Conservation (phyloP, 305 asterid genomes). For the Fraxinus floribunda region DNA sequence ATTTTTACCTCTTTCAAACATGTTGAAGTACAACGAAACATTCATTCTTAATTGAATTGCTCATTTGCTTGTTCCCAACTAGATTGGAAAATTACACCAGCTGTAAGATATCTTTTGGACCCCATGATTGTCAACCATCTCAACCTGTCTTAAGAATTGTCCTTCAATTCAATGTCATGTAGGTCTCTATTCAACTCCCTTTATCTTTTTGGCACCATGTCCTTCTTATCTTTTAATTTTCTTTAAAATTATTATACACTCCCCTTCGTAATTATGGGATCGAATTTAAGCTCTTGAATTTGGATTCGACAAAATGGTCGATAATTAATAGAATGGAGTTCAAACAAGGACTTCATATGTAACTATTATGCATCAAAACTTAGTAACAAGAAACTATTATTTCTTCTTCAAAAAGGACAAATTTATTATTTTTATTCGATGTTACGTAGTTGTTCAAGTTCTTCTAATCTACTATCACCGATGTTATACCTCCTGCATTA, state of each 20-base stretch:
- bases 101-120: not conserved
- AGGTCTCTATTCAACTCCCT: not conserved
- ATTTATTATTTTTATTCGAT: no score
- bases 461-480: not conserved
- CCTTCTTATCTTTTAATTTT: not conserved
- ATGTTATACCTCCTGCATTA: not conserved
- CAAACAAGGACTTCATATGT: no score
- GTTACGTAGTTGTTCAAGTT: not conserved
- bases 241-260: not conserved
- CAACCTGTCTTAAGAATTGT: not conserved
- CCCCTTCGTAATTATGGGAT: not conserved
- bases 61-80: not conserved
- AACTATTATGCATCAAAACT: no score
- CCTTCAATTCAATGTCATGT: not conserved
- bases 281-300: not conserved
- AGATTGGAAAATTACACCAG: not conserved
- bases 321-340: not conserved
- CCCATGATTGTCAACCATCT: not conserved
- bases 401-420: no score
- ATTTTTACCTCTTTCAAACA: no score
- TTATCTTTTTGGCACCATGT: not conserved
- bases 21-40: not conserved
- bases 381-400: no score
- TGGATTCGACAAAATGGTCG: not conserved
- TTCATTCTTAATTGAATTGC: not conserved